Evolutionary conservation across 2,329 filamentous ascomycete genomes (phyloP).

Genomic region (Xylaria sp.): DNA sequence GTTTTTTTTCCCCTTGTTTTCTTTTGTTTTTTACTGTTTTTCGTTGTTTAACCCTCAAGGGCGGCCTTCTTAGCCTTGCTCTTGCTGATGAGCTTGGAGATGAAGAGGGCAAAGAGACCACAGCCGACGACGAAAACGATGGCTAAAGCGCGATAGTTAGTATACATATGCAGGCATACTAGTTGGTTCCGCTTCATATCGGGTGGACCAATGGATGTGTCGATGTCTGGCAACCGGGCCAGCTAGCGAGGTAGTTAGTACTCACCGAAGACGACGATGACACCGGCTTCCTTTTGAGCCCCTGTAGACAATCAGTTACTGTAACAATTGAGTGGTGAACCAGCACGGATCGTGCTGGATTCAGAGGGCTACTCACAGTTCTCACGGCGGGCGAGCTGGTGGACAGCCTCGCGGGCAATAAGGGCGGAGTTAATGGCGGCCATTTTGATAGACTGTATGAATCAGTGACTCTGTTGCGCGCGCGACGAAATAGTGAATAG

Average conservation of each 20-base stretch:
- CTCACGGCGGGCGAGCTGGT: conserved; percentile 29
- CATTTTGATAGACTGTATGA: conserved; percentile 27
- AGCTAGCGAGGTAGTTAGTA: neutral
- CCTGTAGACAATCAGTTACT: conserved; percentile 22
- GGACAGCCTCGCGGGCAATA: conserved; percentile 32
- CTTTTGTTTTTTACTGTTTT: conserved; percentile 9
- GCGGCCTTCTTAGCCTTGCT: conserved; percentile 29
- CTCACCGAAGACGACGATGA: conserved; percentile 32
- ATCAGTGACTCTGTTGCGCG: conserved; percentile 17
- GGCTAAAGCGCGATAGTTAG: conserved; percentile 17
- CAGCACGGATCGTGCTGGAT: neutral
- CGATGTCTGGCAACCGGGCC: too few species aligned
- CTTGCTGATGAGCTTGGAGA: conserved; percentile 28
- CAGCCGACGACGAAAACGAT: conserved; percentile 33
- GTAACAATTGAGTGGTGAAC: neutral
- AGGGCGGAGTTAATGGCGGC: conserved; percentile 33
- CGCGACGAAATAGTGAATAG: neutral
- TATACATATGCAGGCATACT: neutral
- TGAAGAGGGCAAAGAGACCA: conserved; percentile 30
- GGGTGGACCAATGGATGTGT: too few species aligned
- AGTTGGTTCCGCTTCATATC: neutral
- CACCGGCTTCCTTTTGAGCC: conserved; percentile 32
- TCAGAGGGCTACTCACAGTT: conserved; percentile 27
- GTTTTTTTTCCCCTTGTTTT: conserved; percentile 9
- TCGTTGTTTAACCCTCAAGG: conserved; percentile 21